Base-by-base conservation (phyloP, 257 asterid species). In the Solanum commersonii region DNA sequence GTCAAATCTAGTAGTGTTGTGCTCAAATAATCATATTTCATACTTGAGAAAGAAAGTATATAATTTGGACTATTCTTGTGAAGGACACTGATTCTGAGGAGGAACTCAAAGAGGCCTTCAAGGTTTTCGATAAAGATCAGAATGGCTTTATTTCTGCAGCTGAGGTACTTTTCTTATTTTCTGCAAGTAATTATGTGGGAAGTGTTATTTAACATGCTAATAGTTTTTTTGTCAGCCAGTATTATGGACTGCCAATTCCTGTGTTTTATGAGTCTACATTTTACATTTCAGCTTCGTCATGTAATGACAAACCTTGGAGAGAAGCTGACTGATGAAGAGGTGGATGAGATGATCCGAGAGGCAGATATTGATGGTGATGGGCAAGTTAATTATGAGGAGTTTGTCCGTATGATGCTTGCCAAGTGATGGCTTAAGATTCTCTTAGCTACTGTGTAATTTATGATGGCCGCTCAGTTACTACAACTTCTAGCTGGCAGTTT, bases 71-170 rank as follows among this genome's bases (percentile, higher is more conserved):
- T 67, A 71, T 70, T 81, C 88, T 87, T 87, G 83, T 89, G 89
- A 89, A 94, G 95, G 96, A 92, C 87, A 90, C 93, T 14, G 96
- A 93, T 85, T 92, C 95, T 25, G 94, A 93, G 90, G 94, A 93
- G 88, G 94, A 91, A 88, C 95, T 92, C 29, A 93, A 87, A 76
- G 93, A 91, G 88, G 94, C 95, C 37, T 93, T 93, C 91, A 92
- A 92, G 88, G 93, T 93, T 65, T 93, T 93, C 5, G 96, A 92
- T 18, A 93, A 93, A 90, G 95, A 92, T 88, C 94, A 91, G 60
- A 92, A 92, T 91, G 96, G 96, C 83, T 93, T 91, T 89, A 90
- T 93, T 74, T 92, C 95, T 44, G 94, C 94, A 29, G 94, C 94
- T 22, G 95, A 92, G 96, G 96, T 93, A 91, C 74, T 27, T 87